Base-by-base conservation (phyloP, 148 eudicot species). In the Chenopodium suecicum region DNA sequence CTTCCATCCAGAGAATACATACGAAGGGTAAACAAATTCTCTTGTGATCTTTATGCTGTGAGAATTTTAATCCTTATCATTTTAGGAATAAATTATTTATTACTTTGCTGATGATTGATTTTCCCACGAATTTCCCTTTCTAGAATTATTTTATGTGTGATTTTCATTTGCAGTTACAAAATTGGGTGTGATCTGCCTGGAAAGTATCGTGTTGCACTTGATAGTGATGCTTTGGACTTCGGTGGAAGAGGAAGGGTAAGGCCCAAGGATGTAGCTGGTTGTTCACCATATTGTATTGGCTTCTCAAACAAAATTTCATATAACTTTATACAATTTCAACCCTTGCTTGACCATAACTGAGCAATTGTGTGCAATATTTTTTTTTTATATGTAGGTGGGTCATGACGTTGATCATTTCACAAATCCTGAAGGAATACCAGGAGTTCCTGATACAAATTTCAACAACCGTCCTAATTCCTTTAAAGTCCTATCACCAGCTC, bases 151-250 rank as follows among this genome's bases (percentile, higher is more conserved):
- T 74, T 64, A 69, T 52, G 78, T 60, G 64, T 76, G 4, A n/a
- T 77, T 19, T 23, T 70, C 52, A 58, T 77, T 12, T 37, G 50
- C 92, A 94, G 98, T 81, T 94, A 96, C 80, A 94, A 97, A 90
- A 87, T 97, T 84, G 99, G 99, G 29, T 97, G 99, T 83, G 98
- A 97, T 88, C 83, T 97, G 85, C 99, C 99, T 63, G 99, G 99
- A 75, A 97, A 90, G 82, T 97, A 97, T 82, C 94, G 91, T 82
- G 96, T 97, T 85, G 99, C 96, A 48, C 88, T 97, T 83, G 98
- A 97, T 81, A 94, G 97, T 86, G 99, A 97, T 86, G 99, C 98
- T 75, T 86, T 80, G 82, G 98, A 91, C 54, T 97, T 94, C 72
- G 98, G 99, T 65, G 99, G 99, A 82, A 90, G 74, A 87, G 99